A percentile compares a stretch with the other conserved stretches of the same genome.
Evolutionary conservation across 148 eudicot genomes (phyloP).

Genomic region (Camellia lanceoleosa): DNA sequence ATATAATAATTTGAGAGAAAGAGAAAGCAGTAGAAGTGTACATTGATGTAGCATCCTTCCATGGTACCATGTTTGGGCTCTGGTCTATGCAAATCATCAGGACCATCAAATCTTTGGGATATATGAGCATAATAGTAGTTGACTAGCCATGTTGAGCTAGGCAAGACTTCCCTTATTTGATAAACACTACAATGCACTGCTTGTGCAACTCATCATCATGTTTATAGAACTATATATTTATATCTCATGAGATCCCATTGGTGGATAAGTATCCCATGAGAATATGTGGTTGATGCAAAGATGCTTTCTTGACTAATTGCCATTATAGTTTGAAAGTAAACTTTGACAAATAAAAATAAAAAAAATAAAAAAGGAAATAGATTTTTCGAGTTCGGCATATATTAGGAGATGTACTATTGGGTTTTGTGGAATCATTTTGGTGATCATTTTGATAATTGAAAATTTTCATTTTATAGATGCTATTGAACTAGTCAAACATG

Average conservation of each 20-base stretch:
- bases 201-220: conserved; percentile 13
- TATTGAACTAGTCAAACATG: too few species aligned
- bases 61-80: background rate
- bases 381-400: too few species aligned
- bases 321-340: background rate
- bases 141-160: background rate
- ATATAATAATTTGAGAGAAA: background rate
- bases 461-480: too few species aligned
- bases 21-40: background rate
- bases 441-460: too few species aligned
- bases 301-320: conserved; percentile 10
- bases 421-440: too few species aligned
- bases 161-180: background rate
- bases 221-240: background rate
- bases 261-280: conserved; percentile 6
- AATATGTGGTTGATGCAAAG: background rate
- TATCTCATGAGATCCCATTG: background rate
- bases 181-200: background rate
- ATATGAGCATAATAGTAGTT: background rate
- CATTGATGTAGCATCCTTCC: background rate
- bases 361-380: too few species aligned
- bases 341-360: too few species aligned
- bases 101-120: background rate
- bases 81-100: background rate
- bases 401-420: too few species aligned